A percentile compares a stretch with the other conserved stretches of the same genome.
Conservation (phyloP, 1,284 basidiomycete genomes). For the Malassezia cuniculi region DNA sequence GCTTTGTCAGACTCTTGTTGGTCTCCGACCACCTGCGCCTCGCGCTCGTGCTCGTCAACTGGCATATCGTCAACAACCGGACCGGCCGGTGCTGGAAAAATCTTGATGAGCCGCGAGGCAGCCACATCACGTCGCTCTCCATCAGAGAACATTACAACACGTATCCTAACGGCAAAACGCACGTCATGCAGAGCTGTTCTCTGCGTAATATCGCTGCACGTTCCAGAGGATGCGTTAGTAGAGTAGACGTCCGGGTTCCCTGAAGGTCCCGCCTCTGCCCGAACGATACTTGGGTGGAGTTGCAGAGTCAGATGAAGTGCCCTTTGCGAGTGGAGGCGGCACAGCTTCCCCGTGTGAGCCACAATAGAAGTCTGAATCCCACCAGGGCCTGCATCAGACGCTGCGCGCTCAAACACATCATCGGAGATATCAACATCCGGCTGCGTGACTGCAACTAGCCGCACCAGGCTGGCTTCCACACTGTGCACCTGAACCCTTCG, state of each 20-base stretch:
- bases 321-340: slow-evolving; percentile 32
- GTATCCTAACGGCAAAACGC: slow-evolving; percentile 32
- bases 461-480: slow-evolving; percentile 33
- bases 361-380: slow-evolving; percentile 11
- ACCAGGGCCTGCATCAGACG: background rate
- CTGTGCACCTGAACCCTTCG: slow-evolving; percentile 28
- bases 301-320: slow-evolving; percentile 29
- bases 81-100: slow-evolving; percentile 35
- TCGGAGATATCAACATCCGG: slow-evolving; percentile 4
- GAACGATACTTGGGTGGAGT: slow-evolving; percentile 19
- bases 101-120: slow-evolving; percentile 18
- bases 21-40: slow-evolving; percentile 13
- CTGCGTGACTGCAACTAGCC: slow-evolving; percentile 27
- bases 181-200: slow-evolving; percentile 39
- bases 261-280: slow-evolving; percentile 1
- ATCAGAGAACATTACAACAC: slow-evolving; percentile 22
- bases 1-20: slow-evolving; percentile 14
- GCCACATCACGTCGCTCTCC: slow-evolving; percentile 27
- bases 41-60: slow-evolving; percentile 7
- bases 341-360: slow-evolving; percentile 36
- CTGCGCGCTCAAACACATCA: background rate
- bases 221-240: no score
- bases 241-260: no score
- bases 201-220: slow-evolving; percentile 40
- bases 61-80: slow-evolving; percentile 8